Base-by-base conservation (phyloP, 192 early-diverging fungal species). In the Podochytrium sp. region DNA sequence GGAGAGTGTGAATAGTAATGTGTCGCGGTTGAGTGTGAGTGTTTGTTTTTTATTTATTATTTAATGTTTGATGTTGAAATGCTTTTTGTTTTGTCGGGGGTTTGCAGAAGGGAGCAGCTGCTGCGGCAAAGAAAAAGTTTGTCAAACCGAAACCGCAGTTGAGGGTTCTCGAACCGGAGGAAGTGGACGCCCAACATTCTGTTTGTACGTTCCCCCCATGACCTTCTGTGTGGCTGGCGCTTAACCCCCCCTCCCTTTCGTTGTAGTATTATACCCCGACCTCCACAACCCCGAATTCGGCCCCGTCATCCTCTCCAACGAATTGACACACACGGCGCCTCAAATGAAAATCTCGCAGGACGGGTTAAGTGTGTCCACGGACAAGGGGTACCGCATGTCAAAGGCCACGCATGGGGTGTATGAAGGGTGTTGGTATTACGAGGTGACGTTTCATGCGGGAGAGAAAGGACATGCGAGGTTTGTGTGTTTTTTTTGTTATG, bases 321-420 rank as follows among this genome's bases (percentile, higher is more conserved):
- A 89, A 60, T 72, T 83, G 41, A 91, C 90, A 1, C 89, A 92
- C 57, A 75, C 89, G 0, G 92, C 90, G 10, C 84, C 89, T 20
- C 90, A 92, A 79, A 84, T 91, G 77, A 82, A 82, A 49, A 79
- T 92, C 35, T 78, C 80, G 37, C 82, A 78, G 74, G 84, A 86
- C 65, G 81, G 87, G 6, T 62, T 82, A 60, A 85, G 85, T 18
- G 85, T 91, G 23, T 86, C 80, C 71, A 91, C 89, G 52, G 90
- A 90, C 51, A 89, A 89, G 62, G 91, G 90, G 1, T 93, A 93
- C 73, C 81, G 91, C 1, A 86, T 91, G 87, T 86, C 89, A 51
- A 93, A 93, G 76, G 87, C 91, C 14, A 86, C 86, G 2, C 91
- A 92, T 62, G 92, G 92, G 3, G 87, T 91, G 5, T 89, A 87